Conservation (phyloP, 108 stramenopile species). For the Cyclotella sp. region DNA sequence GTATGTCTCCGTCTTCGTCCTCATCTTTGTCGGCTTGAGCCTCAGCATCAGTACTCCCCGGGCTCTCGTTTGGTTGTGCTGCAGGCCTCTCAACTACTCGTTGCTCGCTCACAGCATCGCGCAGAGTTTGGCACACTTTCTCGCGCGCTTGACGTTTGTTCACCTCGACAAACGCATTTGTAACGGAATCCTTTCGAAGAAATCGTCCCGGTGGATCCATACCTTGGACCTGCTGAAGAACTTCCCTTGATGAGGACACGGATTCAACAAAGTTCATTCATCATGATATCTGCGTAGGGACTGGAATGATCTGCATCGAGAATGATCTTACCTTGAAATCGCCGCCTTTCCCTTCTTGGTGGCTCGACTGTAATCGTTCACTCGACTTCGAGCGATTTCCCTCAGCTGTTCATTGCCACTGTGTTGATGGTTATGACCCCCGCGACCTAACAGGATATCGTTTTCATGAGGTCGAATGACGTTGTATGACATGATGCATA, state of each 20-base stretch:
- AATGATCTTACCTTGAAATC: conserved; percentile 32
- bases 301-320: background rate
- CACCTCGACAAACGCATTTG: conserved; percentile 65
- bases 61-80: no score
- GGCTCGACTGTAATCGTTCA: conserved; percentile 36
- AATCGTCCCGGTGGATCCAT: conserved; percentile 57
- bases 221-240: conserved; percentile 19
- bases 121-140: conserved; percentile 73
- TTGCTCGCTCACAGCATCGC: conserved; percentile 69
- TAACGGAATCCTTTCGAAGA: conserved; percentile 55
- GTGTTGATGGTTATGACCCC: conserved; percentile 73
- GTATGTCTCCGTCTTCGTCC: background rate
- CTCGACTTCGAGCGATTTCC: conserved; percentile 44
- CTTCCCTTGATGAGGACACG: conserved; percentile 13
- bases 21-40: background rate
- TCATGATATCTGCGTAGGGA: background rate
- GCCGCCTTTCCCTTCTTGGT: conserved; percentile 48
- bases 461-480: conserved; percentile 47
- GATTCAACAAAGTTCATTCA: background rate
- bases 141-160: conserved; percentile 71
- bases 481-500: background rate
- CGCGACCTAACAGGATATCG: conserved; percentile 67
- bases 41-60: background rate
- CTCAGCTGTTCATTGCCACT: conserved; percentile 75
- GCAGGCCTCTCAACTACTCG: background rate